Conservation (phyloP, 306 rosid species). For the Arachis stenosperma region DNA sequence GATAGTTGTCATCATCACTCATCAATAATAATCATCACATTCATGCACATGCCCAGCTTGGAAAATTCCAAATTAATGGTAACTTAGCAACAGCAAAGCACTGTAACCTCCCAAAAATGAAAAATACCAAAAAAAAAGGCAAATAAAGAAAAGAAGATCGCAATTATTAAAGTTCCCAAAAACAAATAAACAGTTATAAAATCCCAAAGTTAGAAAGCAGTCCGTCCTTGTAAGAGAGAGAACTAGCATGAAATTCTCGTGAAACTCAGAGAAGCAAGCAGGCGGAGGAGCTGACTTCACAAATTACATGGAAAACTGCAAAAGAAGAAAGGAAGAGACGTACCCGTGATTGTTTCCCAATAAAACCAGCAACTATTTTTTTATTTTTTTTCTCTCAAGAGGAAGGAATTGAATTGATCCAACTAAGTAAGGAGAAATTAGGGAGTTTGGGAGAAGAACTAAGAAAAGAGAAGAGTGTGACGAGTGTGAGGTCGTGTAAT, state of each 20-base stretch:
- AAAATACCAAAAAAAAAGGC: conserved; percentile 7
- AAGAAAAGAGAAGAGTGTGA: too few species aligned
- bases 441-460: too few species aligned
- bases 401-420: conserved; percentile 11
- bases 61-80: conserved; percentile 11
- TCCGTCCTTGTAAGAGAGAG: not conserved
- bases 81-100: conserved; percentile 16
- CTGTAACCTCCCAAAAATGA: conserved; percentile 15
- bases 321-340: not conserved
- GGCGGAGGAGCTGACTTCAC: not conserved
- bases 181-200: not conserved
- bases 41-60: conserved; percentile 4
- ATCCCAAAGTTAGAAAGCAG: not conserved
- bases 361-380: not conserved
- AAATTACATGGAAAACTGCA: not conserved
- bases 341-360: conserved; percentile 35
- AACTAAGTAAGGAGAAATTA: not conserved
- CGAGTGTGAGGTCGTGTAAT: not conserved
- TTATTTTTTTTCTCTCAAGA: not conserved
- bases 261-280: conserved; percentile 23
- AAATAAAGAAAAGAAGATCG: conserved; percentile 22
- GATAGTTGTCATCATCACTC: not conserved
- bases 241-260: conserved; percentile 30
- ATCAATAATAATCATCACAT: not conserved
- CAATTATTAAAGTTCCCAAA: not conserved